These are phyloP conservation scores for Beauveria varroae DNA, from an alignment of 2,329 filamentous ascomycete genomes.

Conservation along the genomic window DNA sequence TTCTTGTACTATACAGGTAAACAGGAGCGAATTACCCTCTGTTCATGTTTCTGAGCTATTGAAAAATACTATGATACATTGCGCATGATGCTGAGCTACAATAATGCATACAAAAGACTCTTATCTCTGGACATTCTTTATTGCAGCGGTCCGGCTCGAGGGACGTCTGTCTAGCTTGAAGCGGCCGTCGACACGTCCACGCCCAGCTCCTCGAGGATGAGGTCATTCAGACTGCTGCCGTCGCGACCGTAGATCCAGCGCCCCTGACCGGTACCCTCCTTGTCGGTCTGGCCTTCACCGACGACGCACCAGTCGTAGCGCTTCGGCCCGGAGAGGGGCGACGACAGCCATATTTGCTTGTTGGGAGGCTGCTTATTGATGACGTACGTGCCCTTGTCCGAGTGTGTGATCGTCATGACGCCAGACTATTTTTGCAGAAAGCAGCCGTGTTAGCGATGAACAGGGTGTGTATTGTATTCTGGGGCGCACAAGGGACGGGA, in stretches of 20 bases:
- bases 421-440: conserved; percentile 54
- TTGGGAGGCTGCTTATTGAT: conserved; percentile 98
- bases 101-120: not conserved
- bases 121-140: not conserved
- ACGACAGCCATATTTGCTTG: conserved; percentile 95
- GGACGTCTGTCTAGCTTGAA: conserved; percentile 17
- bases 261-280: conserved; percentile 66
- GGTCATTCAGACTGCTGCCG: conserved; percentile 62
- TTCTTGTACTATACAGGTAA: not conserved
- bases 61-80: not conserved
- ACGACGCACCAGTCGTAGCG: conserved; percentile 81
- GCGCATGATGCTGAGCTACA: not conserved
- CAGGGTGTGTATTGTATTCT: not conserved
- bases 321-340: conserved; percentile 84
- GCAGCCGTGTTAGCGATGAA: conserved; percentile 13
- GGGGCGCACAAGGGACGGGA: not conserved
- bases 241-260: conserved; percentile 88
- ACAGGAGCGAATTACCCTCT: not conserved
- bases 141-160: not conserved
- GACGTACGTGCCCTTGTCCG: conserved; percentile 72
- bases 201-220: conserved; percentile 70
- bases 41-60: not conserved
- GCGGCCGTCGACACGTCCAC: conserved; percentile 44
- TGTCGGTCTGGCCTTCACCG: conserved; percentile 63
- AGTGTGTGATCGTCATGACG: conserved; percentile 69